A percentile compares a stretch with the other conserved stretches of the same genome.
These are phyloP conservation scores for Nepenthes gracilis DNA, from an alignment of 148 eudicot species.

Conservation along the genomic window DNA sequence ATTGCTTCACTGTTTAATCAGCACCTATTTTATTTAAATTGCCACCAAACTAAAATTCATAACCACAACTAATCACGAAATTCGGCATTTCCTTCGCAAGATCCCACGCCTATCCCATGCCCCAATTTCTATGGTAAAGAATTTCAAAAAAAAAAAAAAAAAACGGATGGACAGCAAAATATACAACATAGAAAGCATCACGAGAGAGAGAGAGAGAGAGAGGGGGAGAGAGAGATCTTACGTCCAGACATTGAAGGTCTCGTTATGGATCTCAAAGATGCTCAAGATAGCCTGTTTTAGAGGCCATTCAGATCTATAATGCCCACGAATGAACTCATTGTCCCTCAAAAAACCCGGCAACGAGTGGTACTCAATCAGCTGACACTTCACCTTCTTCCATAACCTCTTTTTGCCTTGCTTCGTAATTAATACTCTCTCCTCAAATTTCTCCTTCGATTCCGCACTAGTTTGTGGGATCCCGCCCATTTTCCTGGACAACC, in stretches of 20 bases:
- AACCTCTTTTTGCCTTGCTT: conserved; percentile 52
- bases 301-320: conserved; percentile 84
- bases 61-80: no score
- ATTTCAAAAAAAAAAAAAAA: no score
- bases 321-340: conserved; percentile 66
- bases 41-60: no score
- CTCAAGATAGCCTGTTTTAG: conserved; percentile 66
- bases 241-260: conserved; percentile 97
- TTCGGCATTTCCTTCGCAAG: no score
- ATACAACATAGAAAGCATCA: neutral
- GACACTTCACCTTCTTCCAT: conserved; percentile 84
- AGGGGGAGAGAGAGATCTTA: conserved; percentile 29
- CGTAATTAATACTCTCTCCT: neutral
- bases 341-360: conserved; percentile 78
- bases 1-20: no score
- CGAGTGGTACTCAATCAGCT: conserved; percentile 70
- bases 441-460: conserved; percentile 2
- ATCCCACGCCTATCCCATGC: no score
- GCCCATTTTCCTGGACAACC: no score
- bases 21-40: no score
- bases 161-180: no score
- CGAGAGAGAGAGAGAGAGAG: conserved; percentile 4
- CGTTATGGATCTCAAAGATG: conserved; percentile 72
- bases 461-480: no score
- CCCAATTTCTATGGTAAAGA: no score